These are phyloP conservation scores for Geotrichum cucujoidarum DNA, from an alignment of 1,139 yeast genomes.

Conservation along the genomic window DNA sequence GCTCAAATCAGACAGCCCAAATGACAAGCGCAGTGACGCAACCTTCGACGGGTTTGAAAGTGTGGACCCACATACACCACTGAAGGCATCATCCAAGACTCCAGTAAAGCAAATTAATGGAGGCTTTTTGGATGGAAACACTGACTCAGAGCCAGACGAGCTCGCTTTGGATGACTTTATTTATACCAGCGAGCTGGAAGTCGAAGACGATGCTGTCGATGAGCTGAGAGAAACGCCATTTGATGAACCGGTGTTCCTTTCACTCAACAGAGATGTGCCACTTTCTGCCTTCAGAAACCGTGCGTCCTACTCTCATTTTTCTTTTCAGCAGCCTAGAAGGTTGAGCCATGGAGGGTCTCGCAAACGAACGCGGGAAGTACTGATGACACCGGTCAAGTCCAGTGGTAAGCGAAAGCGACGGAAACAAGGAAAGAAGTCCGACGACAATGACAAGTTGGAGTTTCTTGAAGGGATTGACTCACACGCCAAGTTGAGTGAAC, in stretches of 20 bases:
- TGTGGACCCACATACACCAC: conserved; percentile 14
- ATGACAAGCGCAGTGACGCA: conserved; percentile 31
- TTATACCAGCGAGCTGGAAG: conserved; percentile 84
- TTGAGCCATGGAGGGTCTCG: background rate
- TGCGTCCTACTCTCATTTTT: conserved; percentile 10
- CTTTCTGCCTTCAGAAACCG: conserved; percentile 60
- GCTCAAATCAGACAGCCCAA: conserved; percentile 39
- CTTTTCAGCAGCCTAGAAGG: conserved; percentile 11
- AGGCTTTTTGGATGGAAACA: conserved; percentile 13
- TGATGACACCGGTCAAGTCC: conserved; percentile 12
- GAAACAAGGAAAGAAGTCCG: conserved; percentile 6
- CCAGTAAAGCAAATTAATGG: conserved; percentile 17
- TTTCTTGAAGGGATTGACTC: conserved; percentile 2
- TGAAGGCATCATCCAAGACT: conserved; percentile 11
- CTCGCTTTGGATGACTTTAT: conserved; percentile 79
- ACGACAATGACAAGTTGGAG: background rate
- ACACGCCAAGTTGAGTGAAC: background rate
- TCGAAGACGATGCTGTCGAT: conserved; percentile 45
- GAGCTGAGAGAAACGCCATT: conserved; percentile 25
- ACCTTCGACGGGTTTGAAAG: too few species aligned
- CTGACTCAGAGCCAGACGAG: conserved; percentile 51
- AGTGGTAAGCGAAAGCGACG: conserved; percentile 8
- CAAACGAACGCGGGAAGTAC: conserved; percentile 3
- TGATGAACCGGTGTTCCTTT: conserved; percentile 18
- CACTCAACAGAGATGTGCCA: conserved; percentile 57